phyloP scores from a whole-genome alignment of 352 stramenopile genomes.

The Globisporangium sylvaticum region DNA sequence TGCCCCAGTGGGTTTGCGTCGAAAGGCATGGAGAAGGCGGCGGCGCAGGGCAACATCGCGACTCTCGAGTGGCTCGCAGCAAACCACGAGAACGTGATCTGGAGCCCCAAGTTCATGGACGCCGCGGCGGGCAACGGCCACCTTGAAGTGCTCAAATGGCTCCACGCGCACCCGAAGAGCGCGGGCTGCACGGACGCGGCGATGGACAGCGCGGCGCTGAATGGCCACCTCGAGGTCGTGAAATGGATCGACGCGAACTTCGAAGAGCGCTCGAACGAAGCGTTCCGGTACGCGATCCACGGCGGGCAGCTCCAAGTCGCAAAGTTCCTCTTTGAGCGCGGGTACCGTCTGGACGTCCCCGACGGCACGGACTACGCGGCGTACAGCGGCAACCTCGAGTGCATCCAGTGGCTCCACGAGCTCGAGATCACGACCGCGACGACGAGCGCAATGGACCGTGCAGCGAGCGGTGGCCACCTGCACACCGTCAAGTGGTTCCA shows the following conservation, averaged over 20 bases:
- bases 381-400: conserved; percentile 12
- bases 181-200: conserved; percentile 15
- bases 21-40: conserved; percentile 17
- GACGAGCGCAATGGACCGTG: conserved; percentile 16
- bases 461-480: conserved; percentile 19
- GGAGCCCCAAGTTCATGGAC: conserved; percentile 15
- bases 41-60: conserved; percentile 6
- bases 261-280: conserved; percentile 9
- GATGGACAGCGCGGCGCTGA: conserved; percentile 22
- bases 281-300: conserved; percentile 13
- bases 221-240: conserved; percentile 20
- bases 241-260: conserved; percentile 18
- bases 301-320: conserved; percentile 12
- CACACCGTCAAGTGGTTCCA: conserved; percentile 20
- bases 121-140: conserved; percentile 9
- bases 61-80: conserved; percentile 12
- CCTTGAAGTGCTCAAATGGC: conserved; percentile 15
- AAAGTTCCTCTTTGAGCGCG: conserved; percentile 11
- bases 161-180: conserved; percentile 10
- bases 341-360: conserved; percentile 1
- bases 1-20: conserved; percentile 8
- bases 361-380: conserved; percentile 15
- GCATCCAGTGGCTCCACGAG: conserved; percentile 16
- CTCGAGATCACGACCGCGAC: conserved; percentile 8
- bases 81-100: conserved; percentile 10